Evolutionary conservation across 495 filamentous ascomycete species (phyloP), one percentile per base, ranked within the genome.

Genomic region (Chlorociboria aeruginascens): DNA sequence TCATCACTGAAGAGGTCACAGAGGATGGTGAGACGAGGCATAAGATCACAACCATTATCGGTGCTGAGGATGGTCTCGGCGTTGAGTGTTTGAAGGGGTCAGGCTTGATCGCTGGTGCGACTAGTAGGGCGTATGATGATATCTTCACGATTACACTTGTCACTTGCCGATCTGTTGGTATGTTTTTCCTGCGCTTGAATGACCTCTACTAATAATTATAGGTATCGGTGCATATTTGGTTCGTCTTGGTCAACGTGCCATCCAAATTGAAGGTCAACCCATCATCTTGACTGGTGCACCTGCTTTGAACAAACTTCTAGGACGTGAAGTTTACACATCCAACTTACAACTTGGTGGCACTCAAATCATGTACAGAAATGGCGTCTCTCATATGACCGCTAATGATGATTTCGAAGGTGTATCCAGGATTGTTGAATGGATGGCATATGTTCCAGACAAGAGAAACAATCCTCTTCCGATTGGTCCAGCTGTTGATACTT

Each of bases 331-430:
- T 13, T 98, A 98, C 74, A 95, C 92, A 39, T 97, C 92, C 32
- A 98, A 98, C 76, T 67, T 98, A 52, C 92, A 98, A 72, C 85
- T 98, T 52, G 92, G 92, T 79, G 92, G 92, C 57, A 97, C 92
- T 35, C 92, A 98, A 69, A 98, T 98, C 75, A 98, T 98, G 92
- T 97, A 98, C 78, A 90, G 83, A 70, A 98, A 98, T 63, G 92
- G 92, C 77, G 93, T 98, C 25, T 97, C 93, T 8, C 92, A 98
- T 70, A 85, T 97, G 83, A 96, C 90, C 51, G 92, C 92, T 61
- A 85, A 81, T 59, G 92, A 98, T 62, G 92, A 98, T 73, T 97
- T 97, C 50, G 88, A 88, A 52, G 92, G 92, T 76, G 88, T 98
- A 11, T 82, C 85, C 66, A 94, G 95, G 79, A 97, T 98, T 61